Base-by-base conservation (phyloP, 805 yeast genomes). In the Ogataea angusta region DNA sequence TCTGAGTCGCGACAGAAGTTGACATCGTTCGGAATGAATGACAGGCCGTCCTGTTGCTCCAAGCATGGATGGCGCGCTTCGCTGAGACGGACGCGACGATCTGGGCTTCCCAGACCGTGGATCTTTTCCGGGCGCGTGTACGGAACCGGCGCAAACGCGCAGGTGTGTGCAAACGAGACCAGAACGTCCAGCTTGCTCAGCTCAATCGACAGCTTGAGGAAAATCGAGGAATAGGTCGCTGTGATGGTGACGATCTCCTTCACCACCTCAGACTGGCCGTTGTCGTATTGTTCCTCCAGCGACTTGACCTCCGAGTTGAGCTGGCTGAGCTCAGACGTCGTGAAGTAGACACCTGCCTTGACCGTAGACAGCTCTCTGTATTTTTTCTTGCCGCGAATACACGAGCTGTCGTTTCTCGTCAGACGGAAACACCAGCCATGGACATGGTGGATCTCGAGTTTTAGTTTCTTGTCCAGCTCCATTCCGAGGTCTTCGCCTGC, bases 391-490 rank as follows among this genome's bases (percentile, higher is more conserved):
- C 75, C 76, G 52, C 98, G 76, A 43, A 93, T 69, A 15, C 85
- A 82, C 9, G 83, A 71, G 2, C 96, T 90, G 56, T 93, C 98
- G 41, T 78, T 82, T 61, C 99, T 76, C 1, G 99, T 93, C 16
- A 93, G 75, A 52, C 98, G 73, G 73, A 91, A 78, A 61, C 96
- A 88, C 95, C 96, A 90, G 15, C 97, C 97, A 61, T 87, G 95
- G 19, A 75, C 78, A 47, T 76, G 85, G 57, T 91, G 96, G 40
- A 84, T 78, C 59, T 93, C 99, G 35, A 93, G 66, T 60, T 93
- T 93, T 49, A 93, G 72, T 61, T 89, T 89, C 66, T 89, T 88
- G 43, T 87, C 96, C 3, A 83, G 70, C 45, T 90, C 98, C 63
- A 89, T 78, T 10, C 76, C 75, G 26, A 93, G 72, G 50, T 84